Base-by-base conservation (phyloP, 2,329 filamentous ascomycete species). In the Ophiocordyceps unilateralis region DNA sequence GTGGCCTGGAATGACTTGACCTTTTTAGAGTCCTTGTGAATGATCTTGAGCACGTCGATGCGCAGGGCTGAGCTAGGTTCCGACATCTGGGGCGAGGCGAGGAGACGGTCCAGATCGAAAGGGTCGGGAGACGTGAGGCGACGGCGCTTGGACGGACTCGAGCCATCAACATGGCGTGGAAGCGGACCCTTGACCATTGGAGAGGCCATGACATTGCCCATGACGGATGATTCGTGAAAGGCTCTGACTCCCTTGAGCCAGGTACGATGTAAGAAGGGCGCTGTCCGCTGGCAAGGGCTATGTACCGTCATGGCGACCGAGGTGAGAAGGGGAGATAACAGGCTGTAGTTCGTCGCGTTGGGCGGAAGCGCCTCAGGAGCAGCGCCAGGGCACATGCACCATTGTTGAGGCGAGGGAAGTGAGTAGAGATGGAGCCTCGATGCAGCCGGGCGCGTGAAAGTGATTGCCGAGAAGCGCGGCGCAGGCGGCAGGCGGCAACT, bases 211-310 rank as follows among this genome's bases (percentile, higher is more conserved):
- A 63, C 64, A 52, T 59, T 64, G 42, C 66, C 66, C 66, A 70
- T 69, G 46, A 55, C 53, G 44, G 56, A 51, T 39, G 55, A 51
- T 24, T 49, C 47, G 52, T 68, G 63, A 50, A 58, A 59, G 46
- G 64, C 60, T 46, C 65, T 65, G 53, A 70, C 58, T 40, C 63
- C 64, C 47, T 60, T 64, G 48, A 66, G 61, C 69, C 67, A 73
- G 53, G 69, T 72, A 54, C 70, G 66, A 50, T 72, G 68, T 46
- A 74, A 66, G 56, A 70, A 75, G 46, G 72, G 70, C 44, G 68
- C 60, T 51, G 61, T 65, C 59, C 67, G 66, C 58, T 64, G 63
- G 53, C 61, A 66, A 48, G 62, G 60, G 53, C 57, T 62, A 53
- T 62, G 60, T 52, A 61, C 58, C 54, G 67, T 66, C 70, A 74